Evolutionary conservation across 2,329 filamentous ascomycete species (phyloP).

Genomic region (Fusarium kyushuense): DNA sequence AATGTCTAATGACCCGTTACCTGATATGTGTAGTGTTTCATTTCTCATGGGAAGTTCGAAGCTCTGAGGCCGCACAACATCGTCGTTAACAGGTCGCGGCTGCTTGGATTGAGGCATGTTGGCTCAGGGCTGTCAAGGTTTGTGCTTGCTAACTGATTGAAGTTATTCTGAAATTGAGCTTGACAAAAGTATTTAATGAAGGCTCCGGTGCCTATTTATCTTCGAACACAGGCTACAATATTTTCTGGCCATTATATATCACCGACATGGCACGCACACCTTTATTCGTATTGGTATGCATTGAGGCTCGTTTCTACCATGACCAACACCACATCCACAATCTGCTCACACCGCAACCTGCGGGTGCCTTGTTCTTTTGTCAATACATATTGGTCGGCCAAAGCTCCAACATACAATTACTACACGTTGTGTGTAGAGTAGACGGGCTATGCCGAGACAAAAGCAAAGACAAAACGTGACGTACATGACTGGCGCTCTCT

Average conservation of each 20-base stretch:
- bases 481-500: slow-evolving; percentile 10
- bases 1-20: not conserved
- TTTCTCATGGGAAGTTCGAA: not conserved
- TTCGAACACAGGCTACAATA: not conserved
- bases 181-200: not conserved
- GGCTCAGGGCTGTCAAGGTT: not conserved
- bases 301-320: slow-evolving; percentile 18
- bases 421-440: not conserved
- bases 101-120: slow-evolving; percentile 8
- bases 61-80: not conserved
- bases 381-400: not conserved
- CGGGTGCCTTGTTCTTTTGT: slow-evolving; percentile 13
- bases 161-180: not conserved
- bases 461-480: slow-evolving; percentile 25
- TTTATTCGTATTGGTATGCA: not conserved
- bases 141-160: not conserved
- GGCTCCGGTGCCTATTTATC: slow-evolving; percentile 21
- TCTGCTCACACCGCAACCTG: slow-evolving; percentile 10
- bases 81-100: not conserved
- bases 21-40: not conserved
- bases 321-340: slow-evolving; percentile 1
- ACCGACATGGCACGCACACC: not conserved
- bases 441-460: slow-evolving; percentile 9
- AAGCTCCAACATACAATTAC: not conserved
- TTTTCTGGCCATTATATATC: not conserved